Evolutionary conservation across 2,329 filamentous ascomycete species (phyloP).

Genomic region (Fusarium cyanostomum): DNA sequence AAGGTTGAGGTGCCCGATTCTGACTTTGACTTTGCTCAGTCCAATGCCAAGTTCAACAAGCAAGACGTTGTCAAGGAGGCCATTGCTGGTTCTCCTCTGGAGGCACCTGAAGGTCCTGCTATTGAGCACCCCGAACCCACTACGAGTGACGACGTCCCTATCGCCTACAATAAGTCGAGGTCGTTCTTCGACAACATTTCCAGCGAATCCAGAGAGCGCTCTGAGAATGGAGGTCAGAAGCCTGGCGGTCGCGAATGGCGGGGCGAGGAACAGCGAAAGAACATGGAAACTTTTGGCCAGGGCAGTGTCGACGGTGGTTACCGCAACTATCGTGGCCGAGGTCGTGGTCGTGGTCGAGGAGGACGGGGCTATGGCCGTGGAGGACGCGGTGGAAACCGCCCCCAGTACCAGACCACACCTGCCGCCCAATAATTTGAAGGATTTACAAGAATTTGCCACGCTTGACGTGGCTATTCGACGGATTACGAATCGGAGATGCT

Average conservation of each 20-base stretch:
- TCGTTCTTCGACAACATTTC: conserved; percentile 99
- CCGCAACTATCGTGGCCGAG: conserved; percentile 81
- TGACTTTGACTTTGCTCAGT: conserved; percentile 87
- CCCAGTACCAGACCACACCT: conserved; percentile 45
- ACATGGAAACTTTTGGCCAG: conserved; percentile 97
- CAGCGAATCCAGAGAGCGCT: conserved; percentile 88
- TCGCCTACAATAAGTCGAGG: conserved; percentile 82
- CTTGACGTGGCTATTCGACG: neutral
- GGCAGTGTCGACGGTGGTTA: conserved; percentile 88
- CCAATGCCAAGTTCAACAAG: conserved; percentile 60
- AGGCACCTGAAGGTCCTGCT: conserved; percentile 55
- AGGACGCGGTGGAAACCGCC: conserved; percentile 51
- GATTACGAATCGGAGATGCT: conserved; percentile 8
- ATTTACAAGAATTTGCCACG: neutral
- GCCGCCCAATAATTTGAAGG: conserved; percentile 40
- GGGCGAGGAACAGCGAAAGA: conserved; percentile 91
- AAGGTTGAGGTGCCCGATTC: conserved; percentile 90
- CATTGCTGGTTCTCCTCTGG: conserved; percentile 77
- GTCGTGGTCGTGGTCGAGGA: conserved; percentile 73
- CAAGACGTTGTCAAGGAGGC: conserved; percentile 81
- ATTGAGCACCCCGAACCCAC: conserved; percentile 52
- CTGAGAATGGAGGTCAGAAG: conserved; percentile 73
- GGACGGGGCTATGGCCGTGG: conserved; percentile 53
- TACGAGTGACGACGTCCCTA: conserved; percentile 55
- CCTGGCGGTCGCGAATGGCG: conserved; percentile 88